These are phyloP conservation scores for Erucastrum elatum DNA, from an alignment of 345 rosid species.

Conservation along the genomic window DNA sequence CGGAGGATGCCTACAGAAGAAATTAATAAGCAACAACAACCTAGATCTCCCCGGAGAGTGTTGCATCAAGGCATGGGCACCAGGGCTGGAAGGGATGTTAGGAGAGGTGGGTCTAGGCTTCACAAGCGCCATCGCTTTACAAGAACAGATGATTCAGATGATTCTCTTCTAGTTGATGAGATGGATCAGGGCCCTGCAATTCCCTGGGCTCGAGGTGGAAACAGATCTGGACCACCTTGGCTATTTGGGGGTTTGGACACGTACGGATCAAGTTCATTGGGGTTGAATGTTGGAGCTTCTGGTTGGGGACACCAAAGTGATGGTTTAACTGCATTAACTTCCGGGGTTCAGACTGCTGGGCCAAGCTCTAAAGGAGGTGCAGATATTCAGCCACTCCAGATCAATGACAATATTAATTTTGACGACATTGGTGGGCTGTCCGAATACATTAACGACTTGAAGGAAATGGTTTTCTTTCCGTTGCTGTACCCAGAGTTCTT, in stretches of 20 bases:
- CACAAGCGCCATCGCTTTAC: slow-evolving; percentile 84
- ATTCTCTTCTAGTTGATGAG: slow-evolving; percentile 99
- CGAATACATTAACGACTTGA: slow-evolving; percentile 85
- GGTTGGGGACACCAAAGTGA: slow-evolving; percentile 99
- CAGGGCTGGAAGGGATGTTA: slow-evolving; percentile 80
- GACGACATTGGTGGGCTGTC: slow-evolving; percentile 98
- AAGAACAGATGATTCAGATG: slow-evolving; percentile 96
- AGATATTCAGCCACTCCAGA: slow-evolving; percentile 98
- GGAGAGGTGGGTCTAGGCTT: slow-evolving; percentile 93
- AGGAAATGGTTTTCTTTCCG: slow-evolving; percentile 99
- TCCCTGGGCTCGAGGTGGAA: slow-evolving; percentile 96
- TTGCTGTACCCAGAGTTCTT: slow-evolving; percentile 97
- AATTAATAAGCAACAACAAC: slow-evolving; percentile 67
- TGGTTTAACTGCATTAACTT: slow-evolving; percentile 62
- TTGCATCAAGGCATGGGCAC: slow-evolving; percentile 97
- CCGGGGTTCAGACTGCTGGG: slow-evolving; percentile 98
- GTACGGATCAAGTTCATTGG: slow-evolving; percentile 79
- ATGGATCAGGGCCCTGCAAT: slow-evolving; percentile 94
- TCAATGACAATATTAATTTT: slow-evolving; percentile 90
- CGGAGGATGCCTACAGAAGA: slow-evolving; percentile 77
- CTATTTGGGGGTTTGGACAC: slow-evolving; percentile 94
- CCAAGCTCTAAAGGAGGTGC: slow-evolving; percentile 99
- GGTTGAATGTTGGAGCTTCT: slow-evolving; percentile 93
- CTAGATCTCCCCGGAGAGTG: slow-evolving; percentile 88
- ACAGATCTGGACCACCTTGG: slow-evolving; percentile 96